Percentiles rank a stretch among this genome's conserved stretches.
Conservation (phyloP, 179 eudicot species). For the Corrigiola litoralis region DNA sequence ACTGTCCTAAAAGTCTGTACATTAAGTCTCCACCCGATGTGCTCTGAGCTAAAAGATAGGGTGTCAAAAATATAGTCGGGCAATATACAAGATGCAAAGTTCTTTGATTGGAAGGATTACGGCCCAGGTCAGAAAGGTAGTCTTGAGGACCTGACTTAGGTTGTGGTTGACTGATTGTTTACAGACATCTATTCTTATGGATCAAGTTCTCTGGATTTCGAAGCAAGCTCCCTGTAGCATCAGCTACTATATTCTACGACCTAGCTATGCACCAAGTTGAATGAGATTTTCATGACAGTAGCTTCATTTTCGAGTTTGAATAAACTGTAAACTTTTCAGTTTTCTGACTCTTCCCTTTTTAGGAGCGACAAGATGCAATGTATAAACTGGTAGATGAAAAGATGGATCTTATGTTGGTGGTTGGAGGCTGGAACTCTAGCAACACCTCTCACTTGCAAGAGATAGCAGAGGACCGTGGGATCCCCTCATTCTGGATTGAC, state of each 20-base stretch:
- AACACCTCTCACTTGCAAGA: slow-evolving; percentile 99
- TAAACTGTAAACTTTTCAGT: neutral
- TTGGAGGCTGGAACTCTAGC: slow-evolving; percentile 98
- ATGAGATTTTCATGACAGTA: neutral
- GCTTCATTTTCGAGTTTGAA: neutral
- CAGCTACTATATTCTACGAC: neutral
- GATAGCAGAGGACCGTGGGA: slow-evolving; percentile 87
- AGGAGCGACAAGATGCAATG: slow-evolving; percentile 99
- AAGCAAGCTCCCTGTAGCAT: neutral
- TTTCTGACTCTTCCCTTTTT: slow-evolving; percentile 9
- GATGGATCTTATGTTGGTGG: slow-evolving; percentile 77
- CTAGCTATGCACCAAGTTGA: neutral
- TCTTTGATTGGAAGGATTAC: neutral
- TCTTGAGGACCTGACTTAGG: too few relatives aligned
- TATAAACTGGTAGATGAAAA: slow-evolving; percentile 80
- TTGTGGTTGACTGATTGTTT: too few relatives aligned
- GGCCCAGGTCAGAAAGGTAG: neutral
- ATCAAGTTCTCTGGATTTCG: too few relatives aligned
- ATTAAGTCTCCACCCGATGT: neutral
- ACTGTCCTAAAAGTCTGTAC: too few relatives aligned
- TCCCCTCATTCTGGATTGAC: slow-evolving; percentile 97
- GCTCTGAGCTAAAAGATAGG: neutral
- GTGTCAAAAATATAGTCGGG: neutral
- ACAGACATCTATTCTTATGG: neutral
- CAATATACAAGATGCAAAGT: neutral